Evolutionary conservation across 2,329 filamentous ascomycete genomes (phyloP), one percentile per base, ranked within the genome.

Genomic region (Emergomyces africanus): DNA sequence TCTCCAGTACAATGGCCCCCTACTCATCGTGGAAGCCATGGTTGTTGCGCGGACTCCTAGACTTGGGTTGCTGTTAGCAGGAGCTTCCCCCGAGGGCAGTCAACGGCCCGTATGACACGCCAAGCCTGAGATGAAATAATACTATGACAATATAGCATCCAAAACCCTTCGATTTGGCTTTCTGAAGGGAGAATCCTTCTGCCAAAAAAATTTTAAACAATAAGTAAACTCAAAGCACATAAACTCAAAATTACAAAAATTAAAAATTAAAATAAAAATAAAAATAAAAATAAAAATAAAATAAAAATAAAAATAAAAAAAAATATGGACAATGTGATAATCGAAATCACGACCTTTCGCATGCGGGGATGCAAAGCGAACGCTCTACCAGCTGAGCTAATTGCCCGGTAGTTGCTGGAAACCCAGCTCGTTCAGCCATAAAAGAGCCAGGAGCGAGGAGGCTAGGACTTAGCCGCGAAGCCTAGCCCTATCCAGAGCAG

Each of bases 291-390:
- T 10, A 55, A 10, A 12, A 25, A 49, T 50, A 59, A 57, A 54
- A 20, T n/a, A 57, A 56, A 57, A 58, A 33, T 48, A 46, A 44
- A 58, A 57, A 35, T 55, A 59, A 57, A 51, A 23, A 57, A 53
- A 61, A 58, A 56, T 35, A 3, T 67, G 64, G 65, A 67, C 64
- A 53, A 60, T 60, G 62, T 59, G 65, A 62, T 63, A 64, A 64
- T 67, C 65, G 66, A 67, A 67, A 63, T 64, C 66, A 60, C 61
- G 66, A 61, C 65, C 63, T 67, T 62, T 61, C 64, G 65, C 64
- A 67, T 10, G 9, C 37, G 5, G 50, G 23, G 5, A 39, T 67
- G 66, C 66, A 67, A 67, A 67, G 64, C 65, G 64, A 61, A 62
- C 64, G 64, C 64, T 66, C 62, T 67, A 65, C 66, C 66, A 55